Evolutionary conservation across 2,329 filamentous ascomycete genomes (phyloP).

Genomic region (Metarhizium sp.): DNA sequence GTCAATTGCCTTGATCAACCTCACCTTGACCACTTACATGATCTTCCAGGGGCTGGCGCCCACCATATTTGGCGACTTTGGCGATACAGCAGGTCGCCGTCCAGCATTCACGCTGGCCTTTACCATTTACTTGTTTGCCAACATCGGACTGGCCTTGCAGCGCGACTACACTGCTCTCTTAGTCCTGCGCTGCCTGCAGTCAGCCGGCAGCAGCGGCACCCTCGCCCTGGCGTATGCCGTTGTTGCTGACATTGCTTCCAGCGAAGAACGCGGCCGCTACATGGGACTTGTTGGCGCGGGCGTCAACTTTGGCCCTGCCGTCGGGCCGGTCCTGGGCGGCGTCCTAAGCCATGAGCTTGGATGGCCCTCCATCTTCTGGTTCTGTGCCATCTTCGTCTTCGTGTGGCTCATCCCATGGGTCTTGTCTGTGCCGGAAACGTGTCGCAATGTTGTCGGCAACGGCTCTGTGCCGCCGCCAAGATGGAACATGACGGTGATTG

Average conservation of each 20-base stretch:
- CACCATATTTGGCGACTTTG: slow-evolving; percentile 51
- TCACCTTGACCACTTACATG: slow-evolving; percentile 52
- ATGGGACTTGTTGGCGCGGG: slow-evolving; percentile 58
- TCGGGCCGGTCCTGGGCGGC: slow-evolving; percentile 55
- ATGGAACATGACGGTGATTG: slow-evolving; percentile 49
- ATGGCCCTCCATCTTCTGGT: slow-evolving; percentile 64
- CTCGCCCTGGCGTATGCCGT: slow-evolving; percentile 64
- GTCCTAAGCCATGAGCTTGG: slow-evolving; percentile 53
- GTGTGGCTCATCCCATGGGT: slow-evolving; percentile 44
- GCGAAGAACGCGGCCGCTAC: slow-evolving; percentile 61
- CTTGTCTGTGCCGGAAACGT: slow-evolving; percentile 50
- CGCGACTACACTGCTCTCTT: slow-evolving; percentile 48
- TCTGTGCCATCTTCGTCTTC: slow-evolving; percentile 46
- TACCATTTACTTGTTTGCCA: slow-evolving; percentile 46
- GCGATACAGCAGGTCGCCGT: slow-evolving; percentile 50
- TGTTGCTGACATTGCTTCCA: slow-evolving; percentile 61
- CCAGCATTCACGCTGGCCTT: slow-evolving; percentile 52
- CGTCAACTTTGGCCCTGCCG: slow-evolving; percentile 43
- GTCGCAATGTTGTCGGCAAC: slow-evolving; percentile 51
- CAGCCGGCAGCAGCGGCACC: slow-evolving; percentile 55
- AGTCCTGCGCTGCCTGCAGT: slow-evolving; percentile 53
- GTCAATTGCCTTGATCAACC: slow-evolving; percentile 31
- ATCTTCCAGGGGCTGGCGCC: slow-evolving; percentile 55
- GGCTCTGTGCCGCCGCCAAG: slow-evolving; percentile 48
- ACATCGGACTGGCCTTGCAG: slow-evolving; percentile 50